phyloP scores from a whole-genome alignment of 306 rosid species.

The Quercus alba region DNA sequence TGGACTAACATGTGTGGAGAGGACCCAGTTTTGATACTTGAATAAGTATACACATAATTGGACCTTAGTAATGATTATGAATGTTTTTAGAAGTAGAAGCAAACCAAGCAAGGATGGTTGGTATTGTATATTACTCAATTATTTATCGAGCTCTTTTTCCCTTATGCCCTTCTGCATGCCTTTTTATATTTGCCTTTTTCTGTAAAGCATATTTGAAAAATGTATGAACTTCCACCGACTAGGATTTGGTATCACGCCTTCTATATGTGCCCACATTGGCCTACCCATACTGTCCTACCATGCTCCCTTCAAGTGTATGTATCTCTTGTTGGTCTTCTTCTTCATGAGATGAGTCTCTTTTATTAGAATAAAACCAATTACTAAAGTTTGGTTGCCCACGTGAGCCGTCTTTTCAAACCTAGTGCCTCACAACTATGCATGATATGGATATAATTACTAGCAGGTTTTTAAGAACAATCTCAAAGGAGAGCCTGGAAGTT shows the following conservation, averaged over 20 bases:
- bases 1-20: conserved; percentile 42
- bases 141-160: conserved; percentile 30
- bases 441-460: conserved; percentile 37
- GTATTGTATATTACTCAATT: conserved; percentile 21
- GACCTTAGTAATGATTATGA: conserved; percentile 51
- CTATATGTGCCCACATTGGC: conserved; percentile 20
- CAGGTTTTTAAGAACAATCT: conserved; percentile 9
- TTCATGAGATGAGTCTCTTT: conserved; percentile 19
- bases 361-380: conserved; percentile 12
- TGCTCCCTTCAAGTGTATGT: conserved; percentile 8
- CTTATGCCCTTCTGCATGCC: conserved; percentile 1
- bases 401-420: conserved; percentile 23
- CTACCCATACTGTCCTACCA: conserved; percentile 21
- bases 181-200: conserved; percentile 28
- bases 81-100: conserved; percentile 44
- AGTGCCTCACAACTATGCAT: conserved; percentile 42
- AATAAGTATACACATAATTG: conserved; percentile 27
- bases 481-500: not conserved
- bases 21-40: conserved; percentile 39
- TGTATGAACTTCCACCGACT: conserved; percentile 28
- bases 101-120: conserved; percentile 52
- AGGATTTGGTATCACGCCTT: conserved; percentile 30
- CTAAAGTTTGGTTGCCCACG: conserved; percentile 37
- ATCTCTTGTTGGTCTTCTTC: conserved; percentile 11
- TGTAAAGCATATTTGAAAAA: conserved; percentile 32